Percentiles rank a stretch among this genome's conserved stretches.
Conservation (phyloP, 1,139 yeast genomes). For the Candida sp. region DNA sequence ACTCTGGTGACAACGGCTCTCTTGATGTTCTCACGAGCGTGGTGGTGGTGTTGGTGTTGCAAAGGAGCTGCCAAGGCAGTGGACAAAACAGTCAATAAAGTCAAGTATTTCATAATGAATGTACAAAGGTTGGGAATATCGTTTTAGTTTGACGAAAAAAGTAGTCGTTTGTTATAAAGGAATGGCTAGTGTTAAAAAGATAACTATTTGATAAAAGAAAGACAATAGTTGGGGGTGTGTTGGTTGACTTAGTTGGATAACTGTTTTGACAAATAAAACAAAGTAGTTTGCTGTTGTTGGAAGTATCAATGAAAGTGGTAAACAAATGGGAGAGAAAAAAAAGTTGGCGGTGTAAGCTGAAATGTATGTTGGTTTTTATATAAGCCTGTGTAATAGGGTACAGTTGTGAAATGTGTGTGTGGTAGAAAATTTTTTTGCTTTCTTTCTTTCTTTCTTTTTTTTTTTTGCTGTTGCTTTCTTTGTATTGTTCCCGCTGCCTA, state of each 20-base stretch:
- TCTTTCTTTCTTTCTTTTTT: background rate
- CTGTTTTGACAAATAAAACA: background rate
- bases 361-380: background rate
- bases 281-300: background rate
- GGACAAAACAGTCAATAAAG: slow-evolving; percentile 25
- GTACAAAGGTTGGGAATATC: background rate
- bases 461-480: background rate
- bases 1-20: slow-evolving; percentile 83
- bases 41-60: slow-evolving; percentile 36
- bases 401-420: background rate
- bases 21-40: slow-evolving; percentile 28
- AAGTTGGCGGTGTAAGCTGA: background rate
- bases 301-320: background rate
- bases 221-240: slow-evolving; percentile 3
- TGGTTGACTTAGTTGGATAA: background rate
- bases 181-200: slow-evolving; percentile 2
- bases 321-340: background rate
- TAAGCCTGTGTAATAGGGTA: background rate
- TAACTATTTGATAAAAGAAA: background rate
- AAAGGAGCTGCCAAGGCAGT: slow-evolving; percentile 34
- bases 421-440: background rate
- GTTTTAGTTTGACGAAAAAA: background rate
- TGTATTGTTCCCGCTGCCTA: too few relatives aligned
- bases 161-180: background rate
- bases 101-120: slow-evolving; percentile 10